A percentile compares a stretch with the other conserved stretches of the same genome.
Evolutionary conservation across 2,329 filamentous ascomycete genomes (phyloP).

Genomic region (Aspergillus sp.): DNA sequence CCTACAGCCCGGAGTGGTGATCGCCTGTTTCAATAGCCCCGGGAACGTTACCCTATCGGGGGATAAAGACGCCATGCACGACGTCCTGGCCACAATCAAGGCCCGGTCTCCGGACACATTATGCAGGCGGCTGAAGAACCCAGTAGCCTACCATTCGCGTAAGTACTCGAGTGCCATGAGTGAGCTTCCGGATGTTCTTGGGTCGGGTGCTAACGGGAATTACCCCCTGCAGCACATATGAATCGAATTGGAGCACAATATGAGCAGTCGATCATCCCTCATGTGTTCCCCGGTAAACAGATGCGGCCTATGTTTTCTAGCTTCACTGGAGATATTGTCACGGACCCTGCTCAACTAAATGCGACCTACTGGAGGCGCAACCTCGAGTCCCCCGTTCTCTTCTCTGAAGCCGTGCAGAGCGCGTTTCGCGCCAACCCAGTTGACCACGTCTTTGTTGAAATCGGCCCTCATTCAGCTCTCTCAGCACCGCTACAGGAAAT

Average conservation of each 20-base stretch:
- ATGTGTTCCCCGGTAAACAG: not conserved
- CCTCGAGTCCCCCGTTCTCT: conserved; percentile 28
- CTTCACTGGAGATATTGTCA: not conserved
- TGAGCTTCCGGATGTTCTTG: not conserved
- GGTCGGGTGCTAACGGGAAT: not conserved
- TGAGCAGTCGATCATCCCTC: not conserved
- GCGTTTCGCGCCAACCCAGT: conserved; percentile 12
- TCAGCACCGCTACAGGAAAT: conserved; percentile 34
- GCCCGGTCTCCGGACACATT: conserved; percentile 8
- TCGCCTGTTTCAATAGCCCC: conserved; percentile 35
- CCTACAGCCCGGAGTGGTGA: conserved; percentile 20
- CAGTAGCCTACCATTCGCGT: not conserved
- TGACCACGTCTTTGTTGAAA: conserved; percentile 26
- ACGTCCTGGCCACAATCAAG: conserved; percentile 11
- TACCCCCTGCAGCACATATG: conserved; percentile 8
- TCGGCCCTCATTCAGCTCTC: conserved; percentile 44
- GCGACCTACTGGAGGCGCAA: conserved; percentile 22
- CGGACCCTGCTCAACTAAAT: not conserved
- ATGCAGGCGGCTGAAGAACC: conserved; percentile 13
- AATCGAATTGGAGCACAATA: not conserved
- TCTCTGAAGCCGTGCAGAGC: conserved; percentile 18
- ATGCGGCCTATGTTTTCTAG: conserved; percentile 18
- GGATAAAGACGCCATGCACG: conserved; percentile 11
- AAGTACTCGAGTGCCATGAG: not conserved
- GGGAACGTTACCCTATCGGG: conserved; percentile 32